phyloP scores from a whole-genome alignment of 2,329 filamentous ascomycete species.

The Neonectria hederae region DNA sequence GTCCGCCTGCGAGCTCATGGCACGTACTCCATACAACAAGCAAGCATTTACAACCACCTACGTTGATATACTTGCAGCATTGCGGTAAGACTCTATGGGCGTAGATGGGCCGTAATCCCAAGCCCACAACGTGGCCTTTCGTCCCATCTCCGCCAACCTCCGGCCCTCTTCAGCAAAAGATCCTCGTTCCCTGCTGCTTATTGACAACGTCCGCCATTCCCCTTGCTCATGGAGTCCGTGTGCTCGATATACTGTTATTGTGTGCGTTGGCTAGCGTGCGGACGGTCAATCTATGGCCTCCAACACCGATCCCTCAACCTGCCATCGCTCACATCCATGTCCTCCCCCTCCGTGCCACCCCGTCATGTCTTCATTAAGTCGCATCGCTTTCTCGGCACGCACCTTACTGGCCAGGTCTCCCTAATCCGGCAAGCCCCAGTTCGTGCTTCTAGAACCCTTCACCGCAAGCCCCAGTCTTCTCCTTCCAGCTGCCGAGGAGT shows the following conservation, averaged over 20 bases:
- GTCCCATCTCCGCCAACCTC: constrained; percentile 1
- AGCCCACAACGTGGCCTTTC: constrained; percentile 9
- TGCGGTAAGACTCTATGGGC: background rate
- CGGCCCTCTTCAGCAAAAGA: background rate
- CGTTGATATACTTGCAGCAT: constrained; percentile 5
- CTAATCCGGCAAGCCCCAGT: constrained; percentile 27
- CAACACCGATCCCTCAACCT: constrained; percentile 8
- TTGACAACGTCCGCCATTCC: background rate
- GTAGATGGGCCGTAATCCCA: background rate
- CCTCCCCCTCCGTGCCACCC: constrained; percentile 11
- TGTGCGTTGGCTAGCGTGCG: constrained; percentile 23
- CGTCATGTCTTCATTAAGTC: constrained; percentile 16
- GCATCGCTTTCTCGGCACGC: constrained; percentile 8
- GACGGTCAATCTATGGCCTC: constrained; percentile 5
- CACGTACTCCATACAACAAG: constrained; percentile 16
- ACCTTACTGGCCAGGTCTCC: constrained; percentile 26
- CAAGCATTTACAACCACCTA: constrained; percentile 9
- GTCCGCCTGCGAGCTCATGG: constrained; percentile 23
- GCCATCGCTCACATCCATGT: constrained; percentile 14
- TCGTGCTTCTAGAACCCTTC: constrained; percentile 31
- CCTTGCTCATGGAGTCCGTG: background rate
- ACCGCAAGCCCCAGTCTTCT: constrained; percentile 3
- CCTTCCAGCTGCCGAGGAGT: constrained; percentile 4
- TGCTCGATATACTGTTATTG: constrained; percentile 12
- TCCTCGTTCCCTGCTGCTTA: background rate